These are phyloP conservation scores for Coemansia sp. DNA, from an alignment of 192 early-diverging fungal genomes.

Conservation along the genomic window DNA sequence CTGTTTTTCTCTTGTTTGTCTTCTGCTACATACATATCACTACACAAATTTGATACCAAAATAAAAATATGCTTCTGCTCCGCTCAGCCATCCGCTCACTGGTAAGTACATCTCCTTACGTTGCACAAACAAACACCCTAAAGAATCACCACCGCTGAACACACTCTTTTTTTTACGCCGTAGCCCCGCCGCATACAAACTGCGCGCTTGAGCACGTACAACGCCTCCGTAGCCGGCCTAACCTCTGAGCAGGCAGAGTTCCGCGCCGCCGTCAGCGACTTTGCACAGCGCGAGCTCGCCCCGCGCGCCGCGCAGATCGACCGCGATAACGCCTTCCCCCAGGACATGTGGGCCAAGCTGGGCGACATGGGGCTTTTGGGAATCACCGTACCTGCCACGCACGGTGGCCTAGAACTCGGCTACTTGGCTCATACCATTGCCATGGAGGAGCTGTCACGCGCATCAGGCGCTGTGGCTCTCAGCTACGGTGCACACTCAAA, in stretches of 20 bases:
- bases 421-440: conserved; percentile 87
- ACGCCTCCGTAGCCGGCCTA: conserved; percentile 71
- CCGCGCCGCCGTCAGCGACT: conserved; percentile 67
- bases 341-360: conserved; percentile 97
- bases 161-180: no score
- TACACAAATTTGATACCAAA: no score
- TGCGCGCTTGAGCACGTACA: conserved; percentile 59
- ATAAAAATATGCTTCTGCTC: no score
- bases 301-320: conserved; percentile 81
- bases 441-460: conserved; percentile 92
- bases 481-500: conserved; percentile 98
- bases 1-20: no score
- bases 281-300: conserved; percentile 78
- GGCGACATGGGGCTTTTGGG: conserved; percentile 94
- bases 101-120: no score
- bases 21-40: no score
- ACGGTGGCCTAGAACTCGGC: conserved; percentile 86
- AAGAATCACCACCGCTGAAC: background rate
- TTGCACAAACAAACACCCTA: no score
- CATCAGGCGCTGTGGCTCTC: conserved; percentile 85
- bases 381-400: conserved; percentile 81
- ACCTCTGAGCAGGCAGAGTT: conserved; percentile 71
- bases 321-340: conserved; percentile 82
- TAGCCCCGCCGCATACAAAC: background rate
- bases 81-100: no score